A percentile compares a stretch with the other conserved stretches of the same genome.
Conservation (phyloP, 371 early-diverging fungal species). For the Massospora cicadina region DNA sequence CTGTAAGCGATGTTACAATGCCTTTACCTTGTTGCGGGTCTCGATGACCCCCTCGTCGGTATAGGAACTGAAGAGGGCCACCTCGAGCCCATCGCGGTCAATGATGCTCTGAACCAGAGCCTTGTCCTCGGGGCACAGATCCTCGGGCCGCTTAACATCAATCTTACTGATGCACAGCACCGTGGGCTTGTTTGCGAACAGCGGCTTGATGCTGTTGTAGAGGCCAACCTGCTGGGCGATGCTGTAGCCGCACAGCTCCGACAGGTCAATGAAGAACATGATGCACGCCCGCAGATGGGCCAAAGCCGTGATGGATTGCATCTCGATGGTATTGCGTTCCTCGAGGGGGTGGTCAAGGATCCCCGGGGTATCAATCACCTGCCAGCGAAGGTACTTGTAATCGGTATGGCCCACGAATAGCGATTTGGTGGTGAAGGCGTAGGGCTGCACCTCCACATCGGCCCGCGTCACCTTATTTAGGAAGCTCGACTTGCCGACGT, state of each 20-base stretch:
- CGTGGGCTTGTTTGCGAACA: constrained; percentile 97
- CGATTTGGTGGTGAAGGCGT: constrained; percentile 99
- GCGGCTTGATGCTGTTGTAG: constrained; percentile 92
- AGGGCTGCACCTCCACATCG: constrained; percentile 99
- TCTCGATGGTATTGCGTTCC: constrained; percentile 99
- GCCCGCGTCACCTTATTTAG: constrained; percentile 99
- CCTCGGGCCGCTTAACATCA: constrained; percentile 73
- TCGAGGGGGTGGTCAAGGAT: constrained; percentile 99
- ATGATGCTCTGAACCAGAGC: constrained; percentile 53
- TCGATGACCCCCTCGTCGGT: constrained; percentile 94
- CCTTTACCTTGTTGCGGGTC: constrained; percentile 45
- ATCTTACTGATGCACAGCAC: constrained; percentile 96
- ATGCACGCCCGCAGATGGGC: constrained; percentile 97
- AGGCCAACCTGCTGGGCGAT: constrained; percentile 85
- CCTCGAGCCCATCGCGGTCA: constrained; percentile 45
- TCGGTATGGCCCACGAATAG: constrained; percentile 99
- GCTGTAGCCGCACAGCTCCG: constrained; percentile 98
- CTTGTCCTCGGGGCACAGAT: constrained; percentile 55
- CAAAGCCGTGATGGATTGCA: constrained; percentile 99
- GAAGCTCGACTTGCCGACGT: constrained; percentile 99
- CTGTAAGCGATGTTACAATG: background rate
- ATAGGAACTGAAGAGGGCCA: constrained; percentile 73
- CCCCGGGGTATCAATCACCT: constrained; percentile 99
- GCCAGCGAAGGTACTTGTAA: constrained; percentile 99
- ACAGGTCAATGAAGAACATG: constrained; percentile 97